Evolutionary conservation across 2,329 filamentous ascomycete species (phyloP).

Genomic region (Atkinsonella hypoxylon): DNA sequence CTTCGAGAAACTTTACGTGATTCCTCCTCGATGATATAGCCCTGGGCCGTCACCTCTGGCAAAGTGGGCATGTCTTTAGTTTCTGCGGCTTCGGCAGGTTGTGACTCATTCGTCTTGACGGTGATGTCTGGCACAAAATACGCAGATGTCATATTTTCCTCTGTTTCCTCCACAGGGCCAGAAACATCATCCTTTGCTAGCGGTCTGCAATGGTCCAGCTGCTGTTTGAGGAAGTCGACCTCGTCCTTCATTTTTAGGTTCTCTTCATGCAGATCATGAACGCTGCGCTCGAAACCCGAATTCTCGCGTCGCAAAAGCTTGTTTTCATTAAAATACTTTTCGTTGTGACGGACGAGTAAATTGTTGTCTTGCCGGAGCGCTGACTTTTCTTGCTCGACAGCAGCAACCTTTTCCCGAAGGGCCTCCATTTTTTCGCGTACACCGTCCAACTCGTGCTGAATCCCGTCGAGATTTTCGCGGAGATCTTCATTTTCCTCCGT

Average conservation of each 20-base stretch:
- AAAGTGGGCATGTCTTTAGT: slow-evolving; percentile 17
- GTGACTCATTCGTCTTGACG: slow-evolving; percentile 29
- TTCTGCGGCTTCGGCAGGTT: slow-evolving; percentile 18
- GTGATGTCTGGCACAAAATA: slow-evolving; percentile 49
- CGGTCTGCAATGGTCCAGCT: slow-evolving; percentile 30
- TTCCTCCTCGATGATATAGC: slow-evolving; percentile 18
- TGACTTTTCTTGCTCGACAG: slow-evolving; percentile 30
- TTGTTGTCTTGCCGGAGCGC: slow-evolving; percentile 38
- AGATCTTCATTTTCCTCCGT: slow-evolving; percentile 32
- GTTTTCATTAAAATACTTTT: slow-evolving; percentile 42
- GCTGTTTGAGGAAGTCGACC: slow-evolving; percentile 31
- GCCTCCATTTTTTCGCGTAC: slow-evolving; percentile 28
- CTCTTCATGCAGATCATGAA: slow-evolving; percentile 33
- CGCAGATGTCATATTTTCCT: slow-evolving; percentile 46
- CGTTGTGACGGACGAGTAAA: slow-evolving; percentile 41
- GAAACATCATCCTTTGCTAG: slow-evolving; percentile 25
- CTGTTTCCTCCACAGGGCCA: slow-evolving; percentile 23
- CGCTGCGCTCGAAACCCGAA: slow-evolving; percentile 32
- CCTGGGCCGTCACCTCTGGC: slow-evolving; percentile 22
- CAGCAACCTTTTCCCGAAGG: slow-evolving; percentile 25
- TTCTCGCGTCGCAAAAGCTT: slow-evolving; percentile 37
- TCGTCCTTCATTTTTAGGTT: slow-evolving; percentile 36
- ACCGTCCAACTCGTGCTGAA: slow-evolving; percentile 29
- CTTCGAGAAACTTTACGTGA: slow-evolving; percentile 17
- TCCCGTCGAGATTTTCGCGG: slow-evolving; percentile 27